These are phyloP conservation scores for Alternaria sp. DNA, from an alignment of 2,329 filamentous ascomycete genomes.

Conservation along the genomic window DNA sequence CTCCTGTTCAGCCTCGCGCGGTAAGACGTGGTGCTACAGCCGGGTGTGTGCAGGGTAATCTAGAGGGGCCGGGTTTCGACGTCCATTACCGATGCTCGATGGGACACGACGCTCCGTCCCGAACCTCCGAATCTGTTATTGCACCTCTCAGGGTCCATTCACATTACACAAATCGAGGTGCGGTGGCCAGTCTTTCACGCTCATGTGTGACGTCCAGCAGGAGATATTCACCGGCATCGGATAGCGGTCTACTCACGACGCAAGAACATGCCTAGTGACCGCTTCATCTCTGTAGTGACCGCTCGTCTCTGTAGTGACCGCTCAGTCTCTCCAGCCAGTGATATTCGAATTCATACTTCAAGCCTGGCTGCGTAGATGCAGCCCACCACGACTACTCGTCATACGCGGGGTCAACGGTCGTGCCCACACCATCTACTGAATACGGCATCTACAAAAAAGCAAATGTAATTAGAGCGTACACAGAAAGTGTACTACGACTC, in stretches of 20 bases:
- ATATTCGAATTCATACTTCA: no score
- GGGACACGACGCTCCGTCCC: slow-evolving; percentile 10
- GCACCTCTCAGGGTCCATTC: slow-evolving; percentile 12
- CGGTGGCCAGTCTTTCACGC: background rate
- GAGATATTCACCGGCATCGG: slow-evolving; percentile 15
- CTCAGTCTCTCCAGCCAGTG: no score
- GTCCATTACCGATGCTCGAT: slow-evolving; percentile 10
- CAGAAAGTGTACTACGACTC: background rate
- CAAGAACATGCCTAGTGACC: no score
- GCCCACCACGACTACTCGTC: no score
- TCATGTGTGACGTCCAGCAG: slow-evolving; percentile 10
- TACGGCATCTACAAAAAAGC: slow-evolving; percentile 1
- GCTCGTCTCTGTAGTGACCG: no score
- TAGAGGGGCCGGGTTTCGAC: slow-evolving; percentile 22
- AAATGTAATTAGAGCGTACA: slow-evolving; percentile 2
- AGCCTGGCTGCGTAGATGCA: no score
- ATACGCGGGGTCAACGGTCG: no score
- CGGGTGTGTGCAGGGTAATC: slow-evolving; percentile 18
- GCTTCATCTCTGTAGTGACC: no score
- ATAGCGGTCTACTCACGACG: slow-evolving; percentile 4
- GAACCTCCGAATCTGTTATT: slow-evolving; percentile 18
- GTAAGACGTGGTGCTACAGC: slow-evolving; percentile 29
- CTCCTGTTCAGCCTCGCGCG: slow-evolving; percentile 37
- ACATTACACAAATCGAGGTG: slow-evolving; percentile 6
- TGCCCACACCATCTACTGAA: background rate